Evolutionary conservation across 1,284 basidiomycete species (phyloP).

Genomic region (Pseudozyma tsukubaensis): DNA sequence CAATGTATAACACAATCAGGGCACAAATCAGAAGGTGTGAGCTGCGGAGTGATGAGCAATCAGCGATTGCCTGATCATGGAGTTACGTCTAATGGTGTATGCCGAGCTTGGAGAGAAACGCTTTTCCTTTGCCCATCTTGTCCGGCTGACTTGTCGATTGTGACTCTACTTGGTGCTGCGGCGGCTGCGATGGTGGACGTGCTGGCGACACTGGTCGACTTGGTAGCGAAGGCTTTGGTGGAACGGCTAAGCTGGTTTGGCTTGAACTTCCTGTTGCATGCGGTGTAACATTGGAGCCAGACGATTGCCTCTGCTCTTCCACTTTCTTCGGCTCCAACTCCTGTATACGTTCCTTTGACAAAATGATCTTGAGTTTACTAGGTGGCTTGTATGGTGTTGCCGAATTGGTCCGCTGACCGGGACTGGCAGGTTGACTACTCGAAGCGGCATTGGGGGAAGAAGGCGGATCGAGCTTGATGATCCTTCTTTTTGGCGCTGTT

Average conservation of each 20-base stretch:
- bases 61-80: too few relatives aligned
- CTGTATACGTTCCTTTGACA: constrained; percentile 48
- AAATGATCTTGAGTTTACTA: constrained; percentile 34
- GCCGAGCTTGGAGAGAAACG: constrained; percentile 39
- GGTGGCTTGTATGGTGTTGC: constrained; percentile 27
- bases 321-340: constrained; percentile 46
- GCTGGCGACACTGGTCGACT: constrained; percentile 20
- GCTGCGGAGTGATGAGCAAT: neutral
- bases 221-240: constrained; percentile 13
- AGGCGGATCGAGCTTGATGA: constrained; percentile 41
- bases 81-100: constrained; percentile 31
- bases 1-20: too few relatives aligned
- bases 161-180: neutral
- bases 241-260: constrained; percentile 9
- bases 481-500: constrained; percentile 14
- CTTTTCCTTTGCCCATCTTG: constrained; percentile 41
- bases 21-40: neutral
- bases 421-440: neutral
- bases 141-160: constrained; percentile 6
- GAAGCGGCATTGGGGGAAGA: neutral
- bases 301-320: neutral
- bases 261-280: neutral
- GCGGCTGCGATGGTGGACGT: neutral
- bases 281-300: neutral
- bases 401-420: neutral